Base-by-base conservation (phyloP, 352 stramenopile genomes). In the Paralagenidium karlingii region DNA sequence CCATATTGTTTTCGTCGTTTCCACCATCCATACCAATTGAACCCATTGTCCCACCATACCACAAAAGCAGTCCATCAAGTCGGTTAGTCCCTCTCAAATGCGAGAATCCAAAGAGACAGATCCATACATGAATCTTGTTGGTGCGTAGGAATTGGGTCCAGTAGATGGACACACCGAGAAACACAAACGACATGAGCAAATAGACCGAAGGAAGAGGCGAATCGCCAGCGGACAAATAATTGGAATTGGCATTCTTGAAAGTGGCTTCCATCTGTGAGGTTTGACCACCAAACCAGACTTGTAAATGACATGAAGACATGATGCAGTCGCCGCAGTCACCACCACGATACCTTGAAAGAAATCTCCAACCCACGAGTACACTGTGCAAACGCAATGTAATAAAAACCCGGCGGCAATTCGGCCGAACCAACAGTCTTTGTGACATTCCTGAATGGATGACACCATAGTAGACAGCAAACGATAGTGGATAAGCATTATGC, bases 221-320 rank as follows among this genome's bases (percentile, higher is more conserved):
- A 60, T 96, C 70, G 44, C 82, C 75, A 18, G 61, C 76, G 11
- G 77, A 93, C 5, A 96, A 48, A 49, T 88, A 95, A 36, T 96
- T 85, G 24, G 45, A 55, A 8, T 59, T 65, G 29, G 65, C 58
- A 38, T 93, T 95, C 36, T 60, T 60, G 39, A 96, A 95, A 22
- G 77, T 59, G 0, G 82, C 82, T 15, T 77, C 47, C 57, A 96
- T 82, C 60, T 88, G 49, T 45, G 53, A 78, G 9, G n/a, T n/a
- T n/a, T n/a, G n/a, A 47, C 51, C 3, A 58, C 25, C 18, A 15
- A 45, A 29, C 19, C 19, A 41, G 28, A 37, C 34, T 15, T 29
- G 27, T 34, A 34, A 11, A 25, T 16, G 25, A 30, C 18, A 24
- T 40, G n/a, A 3, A 49, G 15, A 18, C 16, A n/a, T 19, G 2